Percentiles rank a stretch among this genome's conserved stretches.
These are phyloP conservation scores for Chaetothyriales sp. DNA, from an alignment of 2,329 filamentous ascomycete species.

Conservation along the genomic window DNA sequence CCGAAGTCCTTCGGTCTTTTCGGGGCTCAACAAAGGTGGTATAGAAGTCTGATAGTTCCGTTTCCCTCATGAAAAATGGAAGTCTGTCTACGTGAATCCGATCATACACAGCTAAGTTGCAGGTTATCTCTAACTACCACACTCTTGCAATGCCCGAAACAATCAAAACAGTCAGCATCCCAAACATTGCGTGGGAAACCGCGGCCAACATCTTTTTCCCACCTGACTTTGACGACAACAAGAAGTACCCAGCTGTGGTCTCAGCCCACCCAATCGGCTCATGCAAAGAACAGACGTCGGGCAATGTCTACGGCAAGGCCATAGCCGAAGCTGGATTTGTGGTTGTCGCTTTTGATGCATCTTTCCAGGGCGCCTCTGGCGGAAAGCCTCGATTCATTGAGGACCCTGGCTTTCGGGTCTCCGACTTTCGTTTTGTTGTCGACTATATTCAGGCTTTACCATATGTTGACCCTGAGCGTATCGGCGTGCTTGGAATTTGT, in stretches of 20 bases:
- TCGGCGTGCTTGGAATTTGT: constrained; percentile 28
- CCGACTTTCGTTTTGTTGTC: constrained; percentile 25
- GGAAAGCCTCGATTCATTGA: constrained; percentile 26
- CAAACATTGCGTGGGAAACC: neutral
- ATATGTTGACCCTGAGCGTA: constrained; percentile 22
- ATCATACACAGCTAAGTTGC: neutral
- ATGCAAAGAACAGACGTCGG: constrained; percentile 28
- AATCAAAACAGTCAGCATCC: neutral
- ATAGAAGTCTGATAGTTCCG: no score
- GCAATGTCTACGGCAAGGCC: constrained; percentile 19
- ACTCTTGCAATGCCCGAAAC: neutral
- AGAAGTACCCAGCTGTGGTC: constrained; percentile 14
- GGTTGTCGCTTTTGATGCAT: constrained; percentile 25
- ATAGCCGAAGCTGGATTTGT: constrained; percentile 23
- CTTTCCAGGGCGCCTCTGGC: constrained; percentile 25
- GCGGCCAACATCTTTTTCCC: neutral
- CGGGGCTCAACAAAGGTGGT: neutral
- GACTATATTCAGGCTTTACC: constrained; percentile 20
- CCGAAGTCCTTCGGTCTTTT: neutral
- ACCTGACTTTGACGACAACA: neutral
- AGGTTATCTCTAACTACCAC: neutral
- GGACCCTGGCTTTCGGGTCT: constrained; percentile 24
- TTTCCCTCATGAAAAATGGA: no score
- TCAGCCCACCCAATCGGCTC: constrained; percentile 21
- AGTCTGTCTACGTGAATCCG: neutral